phyloP scores from a whole-genome alignment of 192 early-diverging fungal species.

The Oehlia diaphana region DNA sequence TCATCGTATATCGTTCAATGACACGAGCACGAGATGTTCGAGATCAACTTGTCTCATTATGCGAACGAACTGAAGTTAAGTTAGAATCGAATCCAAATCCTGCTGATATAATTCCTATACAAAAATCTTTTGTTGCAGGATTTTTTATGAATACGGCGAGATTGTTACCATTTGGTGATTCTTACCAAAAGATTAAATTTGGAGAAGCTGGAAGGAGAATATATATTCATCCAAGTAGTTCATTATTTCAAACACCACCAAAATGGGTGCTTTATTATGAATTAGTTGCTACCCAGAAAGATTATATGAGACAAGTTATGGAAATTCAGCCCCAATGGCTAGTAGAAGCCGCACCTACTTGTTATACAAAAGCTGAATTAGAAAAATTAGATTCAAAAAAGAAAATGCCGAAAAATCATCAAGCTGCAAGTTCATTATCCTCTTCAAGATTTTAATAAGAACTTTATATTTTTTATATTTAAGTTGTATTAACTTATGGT shows the following conservation, averaged over 20 bases:
- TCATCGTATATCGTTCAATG: slow-evolving; percentile 90
- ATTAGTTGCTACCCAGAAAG: slow-evolving; percentile 87
- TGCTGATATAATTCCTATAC: slow-evolving; percentile 80
- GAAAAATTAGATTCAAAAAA: slow-evolving; percentile 23
- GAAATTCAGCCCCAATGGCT: slow-evolving; percentile 89
- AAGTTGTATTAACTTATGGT: too few relatives aligned
- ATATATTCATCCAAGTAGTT: slow-evolving; percentile 87
- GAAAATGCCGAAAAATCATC: slow-evolving; percentile 30
- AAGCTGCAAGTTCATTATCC: neutral
- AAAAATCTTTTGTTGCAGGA: slow-evolving; percentile 90
- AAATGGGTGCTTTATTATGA: slow-evolving; percentile 92
- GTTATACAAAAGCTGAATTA: slow-evolving; percentile 23
- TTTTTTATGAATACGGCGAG: slow-evolving; percentile 95
- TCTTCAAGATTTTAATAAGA: neutral
- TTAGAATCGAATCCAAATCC: slow-evolving; percentile 84
- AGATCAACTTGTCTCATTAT: slow-evolving; percentile 88
- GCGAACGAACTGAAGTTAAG: slow-evolving; percentile 90
- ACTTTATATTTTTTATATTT: too few relatives aligned
- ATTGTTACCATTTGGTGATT: slow-evolving; percentile 83
- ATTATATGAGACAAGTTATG: slow-evolving; percentile 95
- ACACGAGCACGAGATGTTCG: slow-evolving; percentile 87
- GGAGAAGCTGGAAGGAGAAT: slow-evolving; percentile 77
- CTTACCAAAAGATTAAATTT: slow-evolving; percentile 85
- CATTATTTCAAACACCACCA: slow-evolving; percentile 76
- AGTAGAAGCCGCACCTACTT: slow-evolving; percentile 53